Evolutionary conservation across 768 basidiomycete genomes (phyloP).

Genomic region (Suillus placidus): DNA sequence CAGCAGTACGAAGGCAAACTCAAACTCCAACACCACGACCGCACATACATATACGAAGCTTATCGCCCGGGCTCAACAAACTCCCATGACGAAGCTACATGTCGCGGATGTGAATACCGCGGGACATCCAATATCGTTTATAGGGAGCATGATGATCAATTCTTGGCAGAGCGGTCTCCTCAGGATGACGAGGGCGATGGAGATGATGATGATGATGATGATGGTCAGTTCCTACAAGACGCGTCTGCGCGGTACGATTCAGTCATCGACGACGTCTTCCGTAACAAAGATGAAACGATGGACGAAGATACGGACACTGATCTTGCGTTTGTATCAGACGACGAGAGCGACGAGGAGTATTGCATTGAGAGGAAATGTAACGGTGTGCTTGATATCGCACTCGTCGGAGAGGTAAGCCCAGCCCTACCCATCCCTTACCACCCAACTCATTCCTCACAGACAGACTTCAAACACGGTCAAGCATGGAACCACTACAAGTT

Average conservation of each 20-base stretch:
- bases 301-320: constrained; percentile 24
- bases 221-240: constrained; percentile 24
- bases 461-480: constrained; percentile 47
- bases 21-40: constrained; percentile 9
- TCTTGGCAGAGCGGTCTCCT: not conserved
- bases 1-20: constrained; percentile 4
- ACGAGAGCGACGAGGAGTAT: constrained; percentile 26
- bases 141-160: constrained; percentile 11
- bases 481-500: constrained; percentile 53
- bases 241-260: not conserved
- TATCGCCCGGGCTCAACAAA: constrained; percentile 41
- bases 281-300: constrained; percentile 7
- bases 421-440: too few relatives aligned
- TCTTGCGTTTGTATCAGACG: constrained; percentile 25
- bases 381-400: constrained; percentile 61
- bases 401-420: constrained; percentile 57
- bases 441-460: constrained; percentile 35
- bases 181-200: not conserved
- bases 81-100: constrained; percentile 46
- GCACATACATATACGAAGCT: constrained; percentile 42
- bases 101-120: constrained; percentile 34
- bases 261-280: not conserved
- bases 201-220: constrained; percentile 20
- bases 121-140: constrained; percentile 32
- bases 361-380: constrained; percentile 41